Conservation (phyloP, 169 alveolate genomes). For the Cystoisospora suis region DNA sequence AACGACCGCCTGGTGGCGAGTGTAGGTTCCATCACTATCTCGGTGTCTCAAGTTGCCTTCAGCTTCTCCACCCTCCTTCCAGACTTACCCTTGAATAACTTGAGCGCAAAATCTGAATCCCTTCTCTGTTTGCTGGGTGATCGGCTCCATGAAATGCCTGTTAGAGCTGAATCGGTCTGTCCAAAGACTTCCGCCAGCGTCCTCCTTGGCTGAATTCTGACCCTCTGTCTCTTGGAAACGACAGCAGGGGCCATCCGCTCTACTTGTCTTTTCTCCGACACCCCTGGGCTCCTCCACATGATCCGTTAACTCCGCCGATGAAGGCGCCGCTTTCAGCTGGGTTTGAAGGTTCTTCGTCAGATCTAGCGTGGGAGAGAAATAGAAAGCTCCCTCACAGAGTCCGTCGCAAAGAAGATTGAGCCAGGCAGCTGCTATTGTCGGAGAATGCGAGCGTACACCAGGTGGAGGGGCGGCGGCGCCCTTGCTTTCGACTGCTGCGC, state of each 20-base stretch:
- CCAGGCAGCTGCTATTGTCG: background rate
- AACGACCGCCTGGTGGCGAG: too few species aligned
- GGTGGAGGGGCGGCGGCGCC: background rate
- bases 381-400: constrained; percentile 26
- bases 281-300: background rate
- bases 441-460: background rate
- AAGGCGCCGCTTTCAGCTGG: background rate
- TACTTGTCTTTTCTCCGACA: background rate
- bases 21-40: too few species aligned
- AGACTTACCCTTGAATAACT: constrained; percentile 23
- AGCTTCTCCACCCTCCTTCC: too few species aligned
- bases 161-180: constrained; percentile 24
- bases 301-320: background rate
- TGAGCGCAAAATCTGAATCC: background rate
- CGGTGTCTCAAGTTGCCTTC: too few species aligned
- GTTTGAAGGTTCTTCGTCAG: constrained; percentile 2
- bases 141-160: constrained; percentile 4
- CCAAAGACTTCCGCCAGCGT: background rate
- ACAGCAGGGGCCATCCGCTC: background rate
- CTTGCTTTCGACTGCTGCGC: background rate
- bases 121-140: background rate
- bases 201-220: background rate
- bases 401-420: constrained; percentile 24
- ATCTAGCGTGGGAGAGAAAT: background rate
- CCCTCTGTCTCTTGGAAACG: background rate